These are phyloP conservation scores for Echium plantagineum DNA, from an alignment of 257 asterid genomes.

Conservation along the genomic window DNA sequence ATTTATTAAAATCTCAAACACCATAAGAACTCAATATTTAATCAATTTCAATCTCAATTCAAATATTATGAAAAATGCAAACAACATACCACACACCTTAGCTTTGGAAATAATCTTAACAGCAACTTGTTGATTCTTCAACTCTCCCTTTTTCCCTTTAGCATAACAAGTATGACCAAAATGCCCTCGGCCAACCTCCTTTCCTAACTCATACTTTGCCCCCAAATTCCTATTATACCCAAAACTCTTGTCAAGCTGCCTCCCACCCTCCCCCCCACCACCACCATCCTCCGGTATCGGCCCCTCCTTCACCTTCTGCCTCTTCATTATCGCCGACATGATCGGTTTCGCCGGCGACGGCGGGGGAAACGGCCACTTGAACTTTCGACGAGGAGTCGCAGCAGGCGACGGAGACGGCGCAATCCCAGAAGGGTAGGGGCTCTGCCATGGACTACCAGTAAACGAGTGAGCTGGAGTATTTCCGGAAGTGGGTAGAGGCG, in stretches of 20 bases:
- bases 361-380: constrained; percentile 96
- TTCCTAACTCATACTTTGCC: constrained; percentile 82
- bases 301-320: constrained; percentile 49
- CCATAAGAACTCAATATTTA: too few relatives aligned
- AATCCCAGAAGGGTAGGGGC: constrained; percentile 90
- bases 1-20: too few relatives aligned
- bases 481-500: constrained; percentile 20
- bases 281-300: constrained; percentile 65
- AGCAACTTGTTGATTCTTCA: constrained; percentile 82
- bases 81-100: constrained; percentile 65
- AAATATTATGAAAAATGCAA: constrained; percentile 4
- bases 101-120: constrained; percentile 94
- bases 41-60: too few relatives aligned
- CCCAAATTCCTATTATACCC: constrained; percentile 67
- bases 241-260: constrained; percentile 75
- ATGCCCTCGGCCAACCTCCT: constrained; percentile 96
- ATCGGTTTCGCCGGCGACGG: constrained; percentile 99
- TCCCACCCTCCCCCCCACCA: constrained; percentile 41
- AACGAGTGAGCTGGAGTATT: constrained; percentile 70
- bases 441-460: constrained; percentile 84
- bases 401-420: constrained; percentile 91
- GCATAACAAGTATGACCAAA: constrained; percentile 98
- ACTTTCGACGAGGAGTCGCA: constrained; percentile 84
- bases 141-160: constrained; percentile 75
- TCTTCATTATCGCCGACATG: constrained; percentile 67